A percentile compares a stretch with the other conserved stretches of the same genome.
phyloP scores from a whole-genome alignment of 225 moss, liverwort and hornwort genomes.

The Anthoceros angustus region DNA sequence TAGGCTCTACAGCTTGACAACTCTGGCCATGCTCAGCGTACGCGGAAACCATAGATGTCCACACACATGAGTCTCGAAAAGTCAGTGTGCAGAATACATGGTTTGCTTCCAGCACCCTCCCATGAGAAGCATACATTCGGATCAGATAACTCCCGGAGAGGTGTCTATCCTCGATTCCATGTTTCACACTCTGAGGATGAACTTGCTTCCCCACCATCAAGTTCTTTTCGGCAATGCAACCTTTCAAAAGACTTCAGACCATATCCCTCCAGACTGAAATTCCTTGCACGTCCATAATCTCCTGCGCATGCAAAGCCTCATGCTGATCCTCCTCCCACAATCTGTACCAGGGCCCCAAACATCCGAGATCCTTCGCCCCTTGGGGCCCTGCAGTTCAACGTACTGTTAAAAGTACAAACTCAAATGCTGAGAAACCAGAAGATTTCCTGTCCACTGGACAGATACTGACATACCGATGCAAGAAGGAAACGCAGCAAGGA shows the following conservation, averaged over 20 bases:
- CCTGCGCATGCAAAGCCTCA: neutral
- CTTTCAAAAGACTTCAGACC: neutral
- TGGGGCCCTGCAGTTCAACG: too few relatives aligned
- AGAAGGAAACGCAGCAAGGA: too few relatives aligned
- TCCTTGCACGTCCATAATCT: neutral
- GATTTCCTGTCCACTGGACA: too few relatives aligned
- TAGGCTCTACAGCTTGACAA: neutral
- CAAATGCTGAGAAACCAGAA: too few relatives aligned
- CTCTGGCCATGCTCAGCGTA: neutral
- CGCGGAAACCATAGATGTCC: neutral
- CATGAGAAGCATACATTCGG: neutral
- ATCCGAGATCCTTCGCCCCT: too few relatives aligned
- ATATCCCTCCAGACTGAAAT: neutral
- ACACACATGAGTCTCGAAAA: neutral
- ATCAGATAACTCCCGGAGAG: neutral
- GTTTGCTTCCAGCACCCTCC: neutral
- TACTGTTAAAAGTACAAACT: too few relatives aligned
- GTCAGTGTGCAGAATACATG: neutral
- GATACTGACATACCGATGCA: too few relatives aligned
- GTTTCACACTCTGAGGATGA: neutral
- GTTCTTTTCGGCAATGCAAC: neutral
- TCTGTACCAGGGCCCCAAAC: too few relatives aligned
- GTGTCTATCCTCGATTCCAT: neutral
- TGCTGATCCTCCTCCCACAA: neutral
- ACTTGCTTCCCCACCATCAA: neutral